Conservation (phyloP, 2,329 filamentous ascomycete species). For the Elsinoe perseae region DNA sequence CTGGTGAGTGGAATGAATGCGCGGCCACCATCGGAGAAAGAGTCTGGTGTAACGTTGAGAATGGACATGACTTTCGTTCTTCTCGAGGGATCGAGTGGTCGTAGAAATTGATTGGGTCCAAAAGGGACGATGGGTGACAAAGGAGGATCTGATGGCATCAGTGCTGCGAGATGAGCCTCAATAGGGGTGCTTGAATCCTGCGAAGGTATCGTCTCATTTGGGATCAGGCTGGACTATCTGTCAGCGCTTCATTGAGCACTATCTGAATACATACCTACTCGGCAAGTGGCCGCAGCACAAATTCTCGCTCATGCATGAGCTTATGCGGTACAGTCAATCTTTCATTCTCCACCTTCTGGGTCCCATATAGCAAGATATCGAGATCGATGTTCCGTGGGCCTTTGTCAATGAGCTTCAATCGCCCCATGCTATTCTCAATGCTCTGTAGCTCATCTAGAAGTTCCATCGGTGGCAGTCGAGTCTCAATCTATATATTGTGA, state of each 20-base stretch:
- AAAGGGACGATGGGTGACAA: conserved; percentile 36
- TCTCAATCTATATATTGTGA: conserved; percentile 59
- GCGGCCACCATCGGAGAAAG: conserved; percentile 83
- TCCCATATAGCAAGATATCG: conserved; percentile 78
- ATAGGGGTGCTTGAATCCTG: conserved; percentile 21
- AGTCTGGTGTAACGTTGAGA: conserved; percentile 89
- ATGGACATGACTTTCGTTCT: conserved; percentile 85
- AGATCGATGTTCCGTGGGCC: conserved; percentile 91
- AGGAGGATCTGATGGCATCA: conserved; percentile 15
- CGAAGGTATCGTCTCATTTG: conserved; percentile 32
- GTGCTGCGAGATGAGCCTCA: conserved; percentile 1
- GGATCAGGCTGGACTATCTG: conserved; percentile 33
- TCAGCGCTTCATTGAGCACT: neutral
- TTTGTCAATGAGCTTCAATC: conserved; percentile 81
- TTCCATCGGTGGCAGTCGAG: conserved; percentile 62
- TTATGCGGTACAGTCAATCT: conserved; percentile 78
- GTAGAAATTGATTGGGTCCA: conserved; percentile 44
- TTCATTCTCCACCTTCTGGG: conserved; percentile 56
- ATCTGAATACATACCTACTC: conserved; percentile 48
- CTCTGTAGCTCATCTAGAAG: conserved; percentile 74
- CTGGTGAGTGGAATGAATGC: neutral
- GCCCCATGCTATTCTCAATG: conserved; percentile 72
- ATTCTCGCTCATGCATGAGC: conserved; percentile 82
- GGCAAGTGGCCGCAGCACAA: conserved; percentile 79
- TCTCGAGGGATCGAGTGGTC: conserved; percentile 48